Conservation (phyloP, 2,329 filamentous ascomycete genomes). For the Pseudogymnoascus sp. region DNA sequence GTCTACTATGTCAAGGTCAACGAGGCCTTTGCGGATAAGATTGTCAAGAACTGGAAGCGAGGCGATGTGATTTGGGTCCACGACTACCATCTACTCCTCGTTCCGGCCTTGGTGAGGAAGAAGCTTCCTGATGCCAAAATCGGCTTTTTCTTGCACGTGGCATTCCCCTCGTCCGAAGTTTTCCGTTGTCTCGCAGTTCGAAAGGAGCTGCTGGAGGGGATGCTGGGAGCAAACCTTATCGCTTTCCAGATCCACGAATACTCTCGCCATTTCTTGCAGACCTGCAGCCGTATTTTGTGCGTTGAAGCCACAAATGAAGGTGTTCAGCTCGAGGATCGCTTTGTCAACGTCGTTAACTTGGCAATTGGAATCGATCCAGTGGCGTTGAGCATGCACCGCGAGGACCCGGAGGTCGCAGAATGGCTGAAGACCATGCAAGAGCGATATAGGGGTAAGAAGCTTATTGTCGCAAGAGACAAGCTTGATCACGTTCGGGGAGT, state of each 20-base stretch:
- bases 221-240: slow-evolving; percentile 85
- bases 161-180: slow-evolving; percentile 92
- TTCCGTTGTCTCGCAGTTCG: slow-evolving; percentile 86
- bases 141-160: slow-evolving; percentile 90
- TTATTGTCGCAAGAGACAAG: slow-evolving; percentile 91
- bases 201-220: slow-evolving; percentile 79
- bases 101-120: slow-evolving; percentile 82
- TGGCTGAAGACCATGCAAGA: slow-evolving; percentile 77
- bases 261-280: slow-evolving; percentile 87
- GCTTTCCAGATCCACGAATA: slow-evolving; percentile 94
- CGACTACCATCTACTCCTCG: slow-evolving; percentile 86
- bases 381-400: slow-evolving; percentile 61
- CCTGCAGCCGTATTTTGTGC: slow-evolving; percentile 82
- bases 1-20: slow-evolving; percentile 89
- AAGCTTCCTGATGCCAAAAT: slow-evolving; percentile 90
- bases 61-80: slow-evolving; percentile 92
- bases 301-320: slow-evolving; percentile 85
- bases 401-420: slow-evolving; percentile 61
- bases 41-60: slow-evolving; percentile 85
- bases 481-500: slow-evolving; percentile 88
- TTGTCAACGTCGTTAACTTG: slow-evolving; percentile 77
- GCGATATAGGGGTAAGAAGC: slow-evolving; percentile 75
- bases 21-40: slow-evolving; percentile 83
- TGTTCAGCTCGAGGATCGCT: slow-evolving; percentile 83
- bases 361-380: slow-evolving; percentile 88